These are phyloP conservation scores for Cucurbita argyrosperma DNA, from an alignment of 306 rosid species.

Conservation along the genomic window DNA sequence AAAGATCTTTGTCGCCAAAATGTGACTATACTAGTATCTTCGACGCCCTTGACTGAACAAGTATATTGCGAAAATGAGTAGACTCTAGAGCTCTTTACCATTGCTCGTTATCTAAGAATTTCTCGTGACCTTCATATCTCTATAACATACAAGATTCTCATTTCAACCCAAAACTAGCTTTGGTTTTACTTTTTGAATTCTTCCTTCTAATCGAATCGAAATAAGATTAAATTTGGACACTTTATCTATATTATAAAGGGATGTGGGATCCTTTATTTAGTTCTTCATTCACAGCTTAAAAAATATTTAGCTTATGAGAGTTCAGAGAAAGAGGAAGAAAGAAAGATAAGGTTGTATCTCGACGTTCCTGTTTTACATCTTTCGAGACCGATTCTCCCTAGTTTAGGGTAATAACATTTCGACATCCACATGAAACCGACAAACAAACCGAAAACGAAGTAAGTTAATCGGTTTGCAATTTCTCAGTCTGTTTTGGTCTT, in stretches of 20 bases:
- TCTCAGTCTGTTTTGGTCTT: background rate
- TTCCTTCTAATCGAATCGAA: too few species aligned
- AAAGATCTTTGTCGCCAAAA: too few species aligned
- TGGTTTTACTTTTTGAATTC: too few species aligned
- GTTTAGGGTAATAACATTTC: background rate
- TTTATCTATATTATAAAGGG: background rate
- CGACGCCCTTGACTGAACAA: too few species aligned
- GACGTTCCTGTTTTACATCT: too few species aligned
- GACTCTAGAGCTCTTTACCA: too few species aligned
- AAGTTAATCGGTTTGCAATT: background rate
- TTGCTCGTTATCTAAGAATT: too few species aligned
- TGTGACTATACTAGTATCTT: too few species aligned
- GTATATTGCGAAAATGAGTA: too few species aligned
- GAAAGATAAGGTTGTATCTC: background rate
- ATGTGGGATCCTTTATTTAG: background rate
- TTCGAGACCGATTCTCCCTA: background rate
- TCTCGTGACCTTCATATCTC: too few species aligned
- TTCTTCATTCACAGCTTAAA: background rate
- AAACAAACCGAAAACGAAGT: background rate
- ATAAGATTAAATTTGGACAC: background rate
- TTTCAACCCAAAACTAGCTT: too few species aligned
- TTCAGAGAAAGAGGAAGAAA: background rate
- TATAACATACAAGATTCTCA: too few species aligned
- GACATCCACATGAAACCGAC: background rate
- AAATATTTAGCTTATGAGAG: background rate